Conservation (phyloP, 257 asterid species). For the Solanum gracilifrons region DNA sequence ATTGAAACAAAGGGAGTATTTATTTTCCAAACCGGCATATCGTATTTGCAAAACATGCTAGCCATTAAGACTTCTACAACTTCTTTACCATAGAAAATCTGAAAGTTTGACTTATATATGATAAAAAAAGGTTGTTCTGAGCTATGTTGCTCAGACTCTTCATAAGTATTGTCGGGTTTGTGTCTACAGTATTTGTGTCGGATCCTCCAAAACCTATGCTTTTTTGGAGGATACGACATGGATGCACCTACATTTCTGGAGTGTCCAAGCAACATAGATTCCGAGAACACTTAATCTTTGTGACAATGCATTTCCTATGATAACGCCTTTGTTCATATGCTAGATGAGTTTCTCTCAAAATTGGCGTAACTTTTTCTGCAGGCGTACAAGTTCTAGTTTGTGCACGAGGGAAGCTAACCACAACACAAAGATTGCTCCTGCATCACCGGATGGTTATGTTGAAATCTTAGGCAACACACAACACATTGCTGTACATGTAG, state of each 20-base stretch:
- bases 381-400: slow-evolving; percentile 31
- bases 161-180: not conserved
- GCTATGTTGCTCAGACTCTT: not conserved
- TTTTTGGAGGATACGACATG: not conserved
- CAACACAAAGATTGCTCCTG: slow-evolving; percentile 46
- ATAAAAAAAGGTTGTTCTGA: not conserved
- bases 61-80: not conserved
- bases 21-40: not conserved
- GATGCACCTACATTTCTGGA: not conserved
- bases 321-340: not conserved
- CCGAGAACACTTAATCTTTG: not conserved
- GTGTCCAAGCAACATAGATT: not conserved
- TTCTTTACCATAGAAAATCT: not conserved
- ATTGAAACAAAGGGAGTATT: not conserved
- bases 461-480: slow-evolving; percentile 4
- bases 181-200: not conserved
- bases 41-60: not conserved
- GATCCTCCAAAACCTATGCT: not conserved
- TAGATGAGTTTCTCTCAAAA: not conserved
- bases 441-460: slow-evolving; percentile 33
- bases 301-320: not conserved
- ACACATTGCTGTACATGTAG: slow-evolving; percentile 7
- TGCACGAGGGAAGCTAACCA: slow-evolving; percentile 41
- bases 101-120: not conserved
- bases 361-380: slow-evolving; percentile 8